phyloP scores from a whole-genome alignment of 2,329 filamentous ascomycete species.

The Colletotrichum chlorophyti region DNA sequence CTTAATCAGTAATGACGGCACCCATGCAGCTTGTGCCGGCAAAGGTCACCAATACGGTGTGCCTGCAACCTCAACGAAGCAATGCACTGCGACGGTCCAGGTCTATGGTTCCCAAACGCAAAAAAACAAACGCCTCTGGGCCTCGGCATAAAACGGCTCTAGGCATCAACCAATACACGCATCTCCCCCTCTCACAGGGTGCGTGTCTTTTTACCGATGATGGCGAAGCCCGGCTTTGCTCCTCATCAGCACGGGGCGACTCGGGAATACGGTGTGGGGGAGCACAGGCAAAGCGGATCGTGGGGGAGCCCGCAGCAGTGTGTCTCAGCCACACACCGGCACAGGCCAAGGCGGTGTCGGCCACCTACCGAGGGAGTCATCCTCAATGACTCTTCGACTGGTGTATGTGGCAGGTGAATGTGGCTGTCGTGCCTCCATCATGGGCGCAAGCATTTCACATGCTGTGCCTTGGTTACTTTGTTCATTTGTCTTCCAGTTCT shows the following conservation, averaged over 20 bases:
- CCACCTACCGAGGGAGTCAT: slow-evolving; percentile 20
- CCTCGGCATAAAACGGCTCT: no score
- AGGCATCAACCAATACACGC: no score
- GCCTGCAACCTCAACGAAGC: neutral
- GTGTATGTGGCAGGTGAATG: slow-evolving; percentile 28
- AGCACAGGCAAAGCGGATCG: slow-evolving; percentile 20
- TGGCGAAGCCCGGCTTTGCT: neutral
- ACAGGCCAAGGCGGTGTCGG: slow-evolving; percentile 21
- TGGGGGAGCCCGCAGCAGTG: slow-evolving; percentile 16
- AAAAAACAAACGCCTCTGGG: neutral
- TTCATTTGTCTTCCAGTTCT: neutral
- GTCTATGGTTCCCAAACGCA: slow-evolving; percentile 13
- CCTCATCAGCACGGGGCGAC: slow-evolving; percentile 2
- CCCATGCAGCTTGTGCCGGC: slow-evolving; percentile 1
- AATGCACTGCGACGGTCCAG: slow-evolving; percentile 11
- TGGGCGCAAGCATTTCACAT: slow-evolving; percentile 23
- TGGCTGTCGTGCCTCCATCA: slow-evolving; percentile 23
- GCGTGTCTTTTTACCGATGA: neutral
- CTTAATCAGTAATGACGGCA: slow-evolving; percentile 19
- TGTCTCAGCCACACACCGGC: slow-evolving; percentile 28
- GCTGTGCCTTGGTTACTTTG: neutral
- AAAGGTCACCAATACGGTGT: neutral
- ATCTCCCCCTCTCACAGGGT: neutral
- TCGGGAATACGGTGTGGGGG: slow-evolving; percentile 17
- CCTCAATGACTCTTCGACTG: neutral